A percentile compares a stretch with the other conserved stretches of the same genome.
These are phyloP conservation scores for Chytriomyces hyalinus DNA, from an alignment of 192 early-diverging fungal genomes.

Conservation along the genomic window DNA sequence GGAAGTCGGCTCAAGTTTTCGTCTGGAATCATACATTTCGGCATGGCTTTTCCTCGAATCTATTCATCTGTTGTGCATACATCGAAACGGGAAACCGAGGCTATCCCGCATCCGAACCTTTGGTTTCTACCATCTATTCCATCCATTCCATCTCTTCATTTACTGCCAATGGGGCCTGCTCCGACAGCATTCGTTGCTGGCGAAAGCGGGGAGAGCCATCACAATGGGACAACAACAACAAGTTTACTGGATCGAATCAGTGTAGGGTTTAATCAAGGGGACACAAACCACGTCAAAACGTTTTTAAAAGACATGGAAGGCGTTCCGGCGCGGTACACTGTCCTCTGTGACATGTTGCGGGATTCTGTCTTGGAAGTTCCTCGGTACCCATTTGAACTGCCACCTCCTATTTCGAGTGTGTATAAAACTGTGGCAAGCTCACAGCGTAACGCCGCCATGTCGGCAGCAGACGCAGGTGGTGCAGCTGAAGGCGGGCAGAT, in stretches of 20 bases:
- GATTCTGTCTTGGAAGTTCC: conserved; percentile 25
- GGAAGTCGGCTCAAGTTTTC: conserved; percentile 14
- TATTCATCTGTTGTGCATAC: neutral
- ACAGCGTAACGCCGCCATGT: neutral
- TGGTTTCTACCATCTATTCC: conserved; percentile 28
- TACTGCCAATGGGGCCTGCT: neutral
- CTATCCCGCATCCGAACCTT: conserved; percentile 7
- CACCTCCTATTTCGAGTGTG: neutral
- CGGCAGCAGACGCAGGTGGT: neutral
- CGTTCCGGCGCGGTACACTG: conserved; percentile 20
- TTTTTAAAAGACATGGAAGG: conserved; percentile 8
- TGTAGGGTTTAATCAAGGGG: neutral
- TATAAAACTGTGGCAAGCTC: neutral
- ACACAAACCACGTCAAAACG: neutral
- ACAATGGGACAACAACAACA: neutral
- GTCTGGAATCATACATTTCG: conserved; percentile 2
- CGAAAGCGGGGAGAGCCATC: neutral
- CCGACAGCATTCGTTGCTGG: no score
- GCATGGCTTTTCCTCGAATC: neutral
- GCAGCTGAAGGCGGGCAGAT: neutral
- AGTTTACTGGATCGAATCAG: neutral
- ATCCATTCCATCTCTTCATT: neutral
- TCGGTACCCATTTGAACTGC: conserved; percentile 22
- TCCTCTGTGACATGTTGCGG: conserved; percentile 27
- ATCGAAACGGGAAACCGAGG: neutral